Percentiles rank a stretch among this genome's conserved stretches.
These are phyloP conservation scores for Ceratobasidium sp. DNA, from an alignment of 1,284 basidiomycete species.

Conservation along the genomic window DNA sequence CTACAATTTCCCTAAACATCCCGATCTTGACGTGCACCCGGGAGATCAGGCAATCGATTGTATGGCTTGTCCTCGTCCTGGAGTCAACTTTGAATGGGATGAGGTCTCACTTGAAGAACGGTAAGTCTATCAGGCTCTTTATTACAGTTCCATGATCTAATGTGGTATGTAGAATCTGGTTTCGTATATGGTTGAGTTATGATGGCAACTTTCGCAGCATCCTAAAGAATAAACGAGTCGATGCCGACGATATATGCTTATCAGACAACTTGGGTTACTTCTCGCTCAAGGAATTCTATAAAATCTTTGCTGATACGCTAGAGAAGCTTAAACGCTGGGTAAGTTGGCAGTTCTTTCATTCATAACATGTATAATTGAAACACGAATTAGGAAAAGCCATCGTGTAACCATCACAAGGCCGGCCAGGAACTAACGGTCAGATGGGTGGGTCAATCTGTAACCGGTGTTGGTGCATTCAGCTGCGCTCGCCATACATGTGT, in stretches of 20 bases:
- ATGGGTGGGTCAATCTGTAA: background rate
- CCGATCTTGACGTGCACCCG: background rate
- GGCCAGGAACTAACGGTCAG: background rate
- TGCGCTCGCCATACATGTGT: conserved; percentile 4
- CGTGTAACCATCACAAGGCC: conserved; percentile 15
- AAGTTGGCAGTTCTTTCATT: no score
- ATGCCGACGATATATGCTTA: background rate
- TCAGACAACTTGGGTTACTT: background rate
- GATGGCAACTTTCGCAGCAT: conserved; percentile 8
- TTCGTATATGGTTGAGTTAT: conserved; percentile 2
- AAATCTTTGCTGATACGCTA: background rate
- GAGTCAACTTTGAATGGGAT: conserved; percentile 9
- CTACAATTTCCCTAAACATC: background rate
- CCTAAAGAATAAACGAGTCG: background rate
- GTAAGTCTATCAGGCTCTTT: background rate
- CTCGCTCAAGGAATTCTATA: background rate
- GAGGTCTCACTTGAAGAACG: background rate
- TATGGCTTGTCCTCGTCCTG: conserved; percentile 20
- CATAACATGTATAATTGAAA: no score
- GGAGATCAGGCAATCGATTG: conserved; percentile 20
- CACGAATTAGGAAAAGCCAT: no score
- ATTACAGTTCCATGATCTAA: background rate
- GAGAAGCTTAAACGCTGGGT: no score
- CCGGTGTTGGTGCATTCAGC: background rate
- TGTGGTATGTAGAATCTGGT: background rate